Conservation (phyloP, 2,329 filamentous ascomycete genomes). For the Talaromyces marneffei region DNA sequence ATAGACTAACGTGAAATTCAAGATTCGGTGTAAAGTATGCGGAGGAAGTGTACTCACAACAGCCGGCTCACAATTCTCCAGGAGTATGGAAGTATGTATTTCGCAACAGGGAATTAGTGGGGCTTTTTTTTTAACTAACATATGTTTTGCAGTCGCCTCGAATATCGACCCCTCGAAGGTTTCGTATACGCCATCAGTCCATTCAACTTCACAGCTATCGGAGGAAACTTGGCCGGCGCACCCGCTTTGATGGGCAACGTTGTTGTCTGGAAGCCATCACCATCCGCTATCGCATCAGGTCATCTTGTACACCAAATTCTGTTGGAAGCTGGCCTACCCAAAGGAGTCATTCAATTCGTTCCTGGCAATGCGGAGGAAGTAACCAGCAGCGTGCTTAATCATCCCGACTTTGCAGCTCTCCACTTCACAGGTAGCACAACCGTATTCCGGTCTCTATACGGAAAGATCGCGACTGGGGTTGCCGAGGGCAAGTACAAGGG, state of each 20-base stretch:
- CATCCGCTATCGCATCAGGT: constrained; percentile 77
- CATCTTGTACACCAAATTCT: constrained; percentile 85
- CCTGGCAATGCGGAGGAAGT: constrained; percentile 80
- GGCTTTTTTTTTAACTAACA: not conserved
- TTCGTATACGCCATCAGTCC: constrained; percentile 92
- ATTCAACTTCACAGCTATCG: constrained; percentile 96
- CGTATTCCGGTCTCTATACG: constrained; percentile 84
- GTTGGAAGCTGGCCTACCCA: constrained; percentile 56
- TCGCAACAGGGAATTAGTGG: not conserved
- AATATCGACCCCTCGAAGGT: constrained; percentile 83
- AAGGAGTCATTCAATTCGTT: constrained; percentile 85
- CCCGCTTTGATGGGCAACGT: constrained; percentile 91
- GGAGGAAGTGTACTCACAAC: constrained; percentile 80
- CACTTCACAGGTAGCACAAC: constrained; percentile 92
- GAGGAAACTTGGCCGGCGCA: constrained; percentile 72
- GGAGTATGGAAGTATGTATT: constrained; percentile 74
- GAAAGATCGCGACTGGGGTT: constrained; percentile 74
- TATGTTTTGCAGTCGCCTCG: constrained; percentile 53
- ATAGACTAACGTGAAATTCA: not conserved
- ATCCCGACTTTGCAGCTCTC: constrained; percentile 78
- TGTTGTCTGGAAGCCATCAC: constrained; percentile 91
- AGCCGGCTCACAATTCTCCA: constrained; percentile 74
- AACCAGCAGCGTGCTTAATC: constrained; percentile 67
- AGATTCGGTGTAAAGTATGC: constrained; percentile 88
- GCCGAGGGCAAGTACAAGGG: constrained; percentile 74